Base-by-base conservation (phyloP, 2,329 filamentous ascomycete genomes). In the Gnomoniopsis smithogilvyi region DNA sequence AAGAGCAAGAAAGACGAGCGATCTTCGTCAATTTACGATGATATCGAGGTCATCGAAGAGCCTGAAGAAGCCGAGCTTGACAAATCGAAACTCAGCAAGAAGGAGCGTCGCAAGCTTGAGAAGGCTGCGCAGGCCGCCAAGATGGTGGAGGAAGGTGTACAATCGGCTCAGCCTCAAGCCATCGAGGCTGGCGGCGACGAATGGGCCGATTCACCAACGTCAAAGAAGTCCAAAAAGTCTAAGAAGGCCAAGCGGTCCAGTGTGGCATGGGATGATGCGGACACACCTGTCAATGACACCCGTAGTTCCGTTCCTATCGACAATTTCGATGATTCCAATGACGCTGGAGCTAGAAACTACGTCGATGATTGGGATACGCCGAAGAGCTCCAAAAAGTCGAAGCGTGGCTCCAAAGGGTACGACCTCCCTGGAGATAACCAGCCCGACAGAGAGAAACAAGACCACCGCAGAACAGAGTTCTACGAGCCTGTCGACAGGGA, bases 21-120 rank as follows among this genome's bases (percentile, higher is more conserved):
- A 69, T 70, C 14, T 62, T 70, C 11, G 67, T 70, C 62, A 62
- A 68, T 59, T 65, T 68, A 65, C 47, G 66, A 67, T 22, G 61
- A 68, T 22, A 59, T 63, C 41, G 62, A 64, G 38, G 60, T 61
- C 11, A 57, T 66, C 26, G 60, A 67, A 21, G 62, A 64, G 10
- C 48, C 63, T 51, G 63, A 60, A 46, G 26, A 55, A n/a, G 48
- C 62, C 41, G 48, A 51, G 3, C n/a, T 58, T 26, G 56, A 62
- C 22, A 12, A 62, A 22, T 59, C 72, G 10, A 77, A 73, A 58
- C 62, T 76, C 47, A 79, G 72, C 67, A 81, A 78, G 66, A 81
- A 80, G 67, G 78, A 81, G 61, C 75, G 75, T 65, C 79, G 78
- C 67, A 79, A 76, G 69, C 70, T 73, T 17, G 76, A 80, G 33